Conservation (phyloP, 1,284 basidiomycete species). For the Kalmanozyma brasiliensis region DNA sequence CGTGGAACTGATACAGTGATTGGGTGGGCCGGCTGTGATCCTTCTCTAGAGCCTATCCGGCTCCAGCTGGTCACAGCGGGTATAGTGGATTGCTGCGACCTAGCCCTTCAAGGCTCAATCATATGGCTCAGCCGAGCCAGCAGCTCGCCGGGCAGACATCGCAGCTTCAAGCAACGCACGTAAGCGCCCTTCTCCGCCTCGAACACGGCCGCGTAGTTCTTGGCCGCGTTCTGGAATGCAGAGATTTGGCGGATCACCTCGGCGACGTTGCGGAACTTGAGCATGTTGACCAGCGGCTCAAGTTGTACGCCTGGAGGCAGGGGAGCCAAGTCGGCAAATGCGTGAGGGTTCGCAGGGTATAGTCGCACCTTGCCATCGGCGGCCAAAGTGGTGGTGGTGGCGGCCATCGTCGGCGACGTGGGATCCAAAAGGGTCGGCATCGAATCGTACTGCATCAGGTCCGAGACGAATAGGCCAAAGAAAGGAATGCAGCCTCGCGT, state of each 20-base stretch:
- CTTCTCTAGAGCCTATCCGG: neutral
- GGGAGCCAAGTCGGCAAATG: slow-evolving; percentile 48
- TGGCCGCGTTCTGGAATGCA: slow-evolving; percentile 55
- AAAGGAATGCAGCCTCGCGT: slow-evolving; percentile 53
- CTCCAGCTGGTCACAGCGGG: slow-evolving; percentile 2
- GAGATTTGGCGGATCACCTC: slow-evolving; percentile 55
- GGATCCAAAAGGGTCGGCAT: slow-evolving; percentile 61
- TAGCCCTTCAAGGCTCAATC: slow-evolving; percentile 22
- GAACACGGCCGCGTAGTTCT: slow-evolving; percentile 45
- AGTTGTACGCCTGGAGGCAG: slow-evolving; percentile 43
- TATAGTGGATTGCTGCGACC: neutral
- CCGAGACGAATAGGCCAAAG: slow-evolving; percentile 63
- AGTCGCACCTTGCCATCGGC: slow-evolving; percentile 18
- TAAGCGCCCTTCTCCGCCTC: slow-evolving; percentile 58
- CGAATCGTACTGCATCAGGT: slow-evolving; percentile 56
- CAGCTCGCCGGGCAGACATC: slow-evolving; percentile 55
- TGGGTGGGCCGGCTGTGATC: neutral
- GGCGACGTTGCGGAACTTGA: slow-evolving; percentile 56
- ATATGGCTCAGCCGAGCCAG: slow-evolving; percentile 47
- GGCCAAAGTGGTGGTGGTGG: slow-evolving; percentile 8
- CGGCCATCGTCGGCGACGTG: slow-evolving; percentile 36
- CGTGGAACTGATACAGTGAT: neutral
- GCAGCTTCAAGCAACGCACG: slow-evolving; percentile 60
- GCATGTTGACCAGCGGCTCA: slow-evolving; percentile 59
- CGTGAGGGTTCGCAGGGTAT: slow-evolving; percentile 34